phyloP scores from a whole-genome alignment of 139 green algal genomes.

The Bryopsis sp. region DNA sequence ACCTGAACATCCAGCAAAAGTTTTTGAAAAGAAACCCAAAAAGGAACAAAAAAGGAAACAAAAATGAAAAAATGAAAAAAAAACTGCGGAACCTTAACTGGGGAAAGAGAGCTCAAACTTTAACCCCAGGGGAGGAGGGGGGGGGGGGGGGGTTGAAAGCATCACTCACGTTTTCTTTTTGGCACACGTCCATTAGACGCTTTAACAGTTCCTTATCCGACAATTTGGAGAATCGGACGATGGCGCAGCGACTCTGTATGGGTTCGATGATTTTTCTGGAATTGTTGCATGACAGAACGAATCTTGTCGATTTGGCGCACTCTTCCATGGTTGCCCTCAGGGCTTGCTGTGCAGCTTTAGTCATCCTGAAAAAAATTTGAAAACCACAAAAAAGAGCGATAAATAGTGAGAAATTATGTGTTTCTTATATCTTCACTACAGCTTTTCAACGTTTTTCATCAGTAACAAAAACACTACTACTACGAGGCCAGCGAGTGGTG shows the following conservation, averaged over 20 bases:
- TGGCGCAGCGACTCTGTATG: conserved; percentile 95
- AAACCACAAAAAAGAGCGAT: conserved; percentile 6
- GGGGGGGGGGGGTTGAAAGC: too few species aligned
- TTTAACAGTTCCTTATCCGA: conserved; percentile 77
- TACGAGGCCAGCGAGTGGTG: too few species aligned
- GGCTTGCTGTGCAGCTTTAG: conserved; percentile 87
- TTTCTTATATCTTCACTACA: too few species aligned
- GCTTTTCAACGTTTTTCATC: too few species aligned
- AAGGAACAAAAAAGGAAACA: background rate
- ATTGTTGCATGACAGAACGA: conserved; percentile 95
- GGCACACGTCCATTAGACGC: conserved; percentile 66
- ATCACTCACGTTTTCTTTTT: conserved; percentile 51
- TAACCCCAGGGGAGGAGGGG: too few species aligned
- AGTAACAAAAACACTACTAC: too few species aligned
- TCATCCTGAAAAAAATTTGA: conserved; percentile 63
- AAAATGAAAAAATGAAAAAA: too few species aligned
- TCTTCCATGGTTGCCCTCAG: conserved; percentile 98
- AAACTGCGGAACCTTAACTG: too few species aligned
- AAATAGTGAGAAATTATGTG: too few species aligned
- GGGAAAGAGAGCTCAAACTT: too few species aligned
- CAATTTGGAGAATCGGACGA: conserved; percentile 85
- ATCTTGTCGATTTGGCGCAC: conserved; percentile 88
- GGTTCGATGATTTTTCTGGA: conserved; percentile 97
- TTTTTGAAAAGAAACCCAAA: background rate
- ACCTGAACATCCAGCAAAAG: conserved; percentile 33